Base-by-base conservation (phyloP, 345 rosid species). In the Salix caprea region DNA sequence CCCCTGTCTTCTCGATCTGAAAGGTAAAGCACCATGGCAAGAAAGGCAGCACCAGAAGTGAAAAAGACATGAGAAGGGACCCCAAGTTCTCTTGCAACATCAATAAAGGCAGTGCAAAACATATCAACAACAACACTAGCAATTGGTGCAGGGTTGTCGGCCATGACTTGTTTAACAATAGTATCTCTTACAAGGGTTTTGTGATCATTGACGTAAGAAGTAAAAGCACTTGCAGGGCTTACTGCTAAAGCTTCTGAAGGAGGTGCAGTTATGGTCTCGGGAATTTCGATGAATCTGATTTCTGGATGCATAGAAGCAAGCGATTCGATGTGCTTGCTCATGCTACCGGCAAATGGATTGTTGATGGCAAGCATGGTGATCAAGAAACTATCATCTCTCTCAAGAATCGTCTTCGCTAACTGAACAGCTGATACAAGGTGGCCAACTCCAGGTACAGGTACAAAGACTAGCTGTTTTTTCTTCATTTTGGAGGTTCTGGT, bases 71-170 rank as follows among this genome's bases (percentile, higher is more conserved):
- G 90, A 70, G 75, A 77, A 11, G 96, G 92, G 12, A 84, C 75
- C 0, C 72, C 56, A 16, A 86, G 72, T 42, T 90, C 90, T 48
- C 83, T 73, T 2, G 91, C 93, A 3, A 86, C 80, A 13, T 91
- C 92, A 1, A 88, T 85, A 85, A 88, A 82, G 7, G 72, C 9
- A 1, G 79, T 84, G 76, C 88, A 88, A 65, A 88, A 86, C 90
- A 91, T 78, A 79, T 86, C 95, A 19, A 88, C 67, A 42, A 89
- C 32, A 69, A 91, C 50, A 36, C 90, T 90, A 11, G 86, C 91
- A 3, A 91, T 80, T 32, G 19, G 48, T 10, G 89, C 73, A 1
- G 85, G 72, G 54, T 19, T 34, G 10, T 30, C 4, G 69, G 69
- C 37, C 7, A 66, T 18, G 34, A 66, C 69, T 30, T 7, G 74